Conservation (phyloP, 805 yeast genomes). For the Nakazawaea anatomiae region DNA sequence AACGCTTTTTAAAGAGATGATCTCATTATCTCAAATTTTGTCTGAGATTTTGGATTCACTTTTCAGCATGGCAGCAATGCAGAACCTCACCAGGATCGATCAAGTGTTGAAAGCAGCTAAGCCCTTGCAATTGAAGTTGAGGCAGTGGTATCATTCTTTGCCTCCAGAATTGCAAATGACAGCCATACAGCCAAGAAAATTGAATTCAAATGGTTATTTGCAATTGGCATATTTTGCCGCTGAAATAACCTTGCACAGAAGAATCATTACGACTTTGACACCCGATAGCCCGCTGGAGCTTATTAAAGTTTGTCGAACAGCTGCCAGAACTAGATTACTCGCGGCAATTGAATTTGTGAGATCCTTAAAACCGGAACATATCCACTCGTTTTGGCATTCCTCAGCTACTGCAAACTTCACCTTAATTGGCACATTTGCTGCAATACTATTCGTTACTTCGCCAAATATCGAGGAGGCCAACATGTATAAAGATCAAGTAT, state of each 20-base stretch:
- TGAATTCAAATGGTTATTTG: conserved; percentile 70
- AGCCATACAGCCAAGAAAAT: conserved; percentile 50
- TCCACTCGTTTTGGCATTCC: conserved; percentile 88
- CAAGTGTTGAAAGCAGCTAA: conserved; percentile 72
- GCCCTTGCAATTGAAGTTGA: conserved; percentile 64
- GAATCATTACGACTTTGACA: conserved; percentile 52
- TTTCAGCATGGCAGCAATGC: conserved; percentile 64
- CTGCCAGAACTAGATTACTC: conserved; percentile 74
- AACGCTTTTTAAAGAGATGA: conserved; percentile 59
- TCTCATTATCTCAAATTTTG: conserved; percentile 59
- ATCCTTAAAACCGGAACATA: conserved; percentile 72
- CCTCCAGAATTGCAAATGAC: conserved; percentile 63
- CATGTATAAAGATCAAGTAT: conserved; percentile 60
- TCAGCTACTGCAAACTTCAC: conserved; percentile 75
- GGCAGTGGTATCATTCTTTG: conserved; percentile 73
- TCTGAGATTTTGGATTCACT: conserved; percentile 69
- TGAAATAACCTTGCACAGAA: conserved; percentile 80
- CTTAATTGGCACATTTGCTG: conserved; percentile 83
- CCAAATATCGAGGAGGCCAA: conserved; percentile 54
- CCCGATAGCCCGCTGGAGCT: conserved; percentile 45
- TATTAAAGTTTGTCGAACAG: conserved; percentile 67
- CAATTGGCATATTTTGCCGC: conserved; percentile 86
- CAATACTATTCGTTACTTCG: conserved; percentile 69
- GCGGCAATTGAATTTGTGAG: conserved; percentile 80
- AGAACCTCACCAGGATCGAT: conserved; percentile 50